Conservation (phyloP, 441 rosid species). For the Brassica hybrid region DNA sequence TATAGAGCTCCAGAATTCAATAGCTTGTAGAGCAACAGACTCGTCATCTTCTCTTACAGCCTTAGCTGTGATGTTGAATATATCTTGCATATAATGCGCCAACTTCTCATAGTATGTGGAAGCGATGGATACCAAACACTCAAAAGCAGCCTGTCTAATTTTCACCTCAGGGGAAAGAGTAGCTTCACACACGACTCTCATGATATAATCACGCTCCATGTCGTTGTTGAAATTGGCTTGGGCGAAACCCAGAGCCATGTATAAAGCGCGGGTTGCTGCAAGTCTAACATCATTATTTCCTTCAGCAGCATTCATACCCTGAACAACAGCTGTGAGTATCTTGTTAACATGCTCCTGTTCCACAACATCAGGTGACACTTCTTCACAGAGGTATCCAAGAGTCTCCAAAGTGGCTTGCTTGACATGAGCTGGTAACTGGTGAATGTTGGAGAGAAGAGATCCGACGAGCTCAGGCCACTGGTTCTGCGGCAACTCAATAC, state of each 20-base stretch:
- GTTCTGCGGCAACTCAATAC: slow-evolving; percentile 76
- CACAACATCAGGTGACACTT: slow-evolving; percentile 66
- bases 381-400: slow-evolving; percentile 77
- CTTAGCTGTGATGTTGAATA: slow-evolving; percentile 72
- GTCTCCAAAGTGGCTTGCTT: slow-evolving; percentile 81
- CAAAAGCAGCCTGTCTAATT: slow-evolving; percentile 80
- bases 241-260: slow-evolving; percentile 75
- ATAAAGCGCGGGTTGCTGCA: slow-evolving; percentile 74
- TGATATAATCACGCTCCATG: slow-evolving; percentile 81
- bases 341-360: slow-evolving; percentile 74
- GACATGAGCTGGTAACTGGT: slow-evolving; percentile 62
- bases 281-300: slow-evolving; percentile 71
- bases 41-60: slow-evolving; percentile 78
- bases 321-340: slow-evolving; percentile 81
- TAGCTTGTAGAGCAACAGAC: slow-evolving; percentile 75
- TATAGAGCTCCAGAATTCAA: slow-evolving; percentile 82
- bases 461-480: slow-evolving; percentile 78
- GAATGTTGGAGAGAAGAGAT: slow-evolving; percentile 61
- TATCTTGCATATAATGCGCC: slow-evolving; percentile 65
- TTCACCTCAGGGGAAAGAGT: slow-evolving; percentile 67
- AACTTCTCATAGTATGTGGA: slow-evolving; percentile 79
- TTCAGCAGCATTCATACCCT: slow-evolving; percentile 76
- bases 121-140: slow-evolving; percentile 78
- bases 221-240: slow-evolving; percentile 76
- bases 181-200: slow-evolving; percentile 80